Evolutionary conservation across 1,139 yeast species (phyloP).

Genomic region (Torulaspora pretoriensis): DNA sequence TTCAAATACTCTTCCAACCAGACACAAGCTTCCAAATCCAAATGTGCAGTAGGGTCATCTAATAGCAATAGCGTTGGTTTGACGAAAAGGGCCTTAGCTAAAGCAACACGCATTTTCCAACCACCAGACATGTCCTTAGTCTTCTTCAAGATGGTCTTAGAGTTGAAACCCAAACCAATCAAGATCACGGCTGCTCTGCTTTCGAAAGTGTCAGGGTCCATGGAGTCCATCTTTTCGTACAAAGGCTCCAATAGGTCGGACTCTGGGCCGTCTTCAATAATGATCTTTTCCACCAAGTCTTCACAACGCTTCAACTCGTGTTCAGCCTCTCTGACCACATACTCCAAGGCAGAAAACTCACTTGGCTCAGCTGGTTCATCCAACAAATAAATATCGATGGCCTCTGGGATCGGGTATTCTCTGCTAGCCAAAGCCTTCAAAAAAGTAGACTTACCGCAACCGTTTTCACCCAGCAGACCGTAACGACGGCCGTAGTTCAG

Average conservation of each 20-base stretch:
- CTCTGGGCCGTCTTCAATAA: constrained; percentile 93
- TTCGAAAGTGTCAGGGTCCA: constrained; percentile 96
- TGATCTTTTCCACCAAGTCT: constrained; percentile 82
- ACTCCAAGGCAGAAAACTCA: constrained; percentile 87
- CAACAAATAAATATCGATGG: constrained; percentile 83
- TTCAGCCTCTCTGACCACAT: constrained; percentile 96
- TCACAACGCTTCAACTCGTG: constrained; percentile 86
- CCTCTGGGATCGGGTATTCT: constrained; percentile 92
- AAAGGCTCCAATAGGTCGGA: constrained; percentile 77
- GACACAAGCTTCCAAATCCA: constrained; percentile 98
- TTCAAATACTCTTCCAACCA: constrained; percentile 98
- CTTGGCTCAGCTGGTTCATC: constrained; percentile 98
- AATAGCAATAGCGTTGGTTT: constrained; percentile 80
- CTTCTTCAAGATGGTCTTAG: constrained; percentile 75
- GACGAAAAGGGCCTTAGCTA: constrained; percentile 75
- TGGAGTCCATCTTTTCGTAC: constrained; percentile 90
- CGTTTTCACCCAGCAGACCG: constrained; percentile 95
- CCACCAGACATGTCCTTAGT: constrained; percentile 99
- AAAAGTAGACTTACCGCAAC: constrained; percentile 97
- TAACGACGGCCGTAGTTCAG: constrained; percentile 96
- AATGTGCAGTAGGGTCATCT: constrained; percentile 99
- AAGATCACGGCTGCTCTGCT: constrained; percentile 92
- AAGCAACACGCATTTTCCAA: constrained; percentile 78
- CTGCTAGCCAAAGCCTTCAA: constrained; percentile 90
- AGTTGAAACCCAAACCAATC: constrained; percentile 95